These are phyloP conservation scores for Thymus mandschuricus DNA, from an alignment of 257 asterid species.

Conservation along the genomic window DNA sequence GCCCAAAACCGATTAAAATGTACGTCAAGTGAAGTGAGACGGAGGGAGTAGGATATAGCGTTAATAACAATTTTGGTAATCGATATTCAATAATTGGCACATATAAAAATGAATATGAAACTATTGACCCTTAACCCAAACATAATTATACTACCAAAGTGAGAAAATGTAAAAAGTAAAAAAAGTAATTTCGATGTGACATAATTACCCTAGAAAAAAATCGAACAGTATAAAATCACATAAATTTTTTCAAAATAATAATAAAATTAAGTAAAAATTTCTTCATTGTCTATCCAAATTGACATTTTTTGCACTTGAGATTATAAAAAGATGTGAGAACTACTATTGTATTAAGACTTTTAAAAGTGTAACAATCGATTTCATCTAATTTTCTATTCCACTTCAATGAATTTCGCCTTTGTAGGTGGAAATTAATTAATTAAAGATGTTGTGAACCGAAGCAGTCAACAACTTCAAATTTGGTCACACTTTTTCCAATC, in stretches of 20 bases:
- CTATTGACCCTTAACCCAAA: slow-evolving; percentile 3
- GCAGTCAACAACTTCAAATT: not conserved
- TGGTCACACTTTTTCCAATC: slow-evolving; percentile 15
- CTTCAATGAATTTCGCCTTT: slow-evolving; percentile 4
- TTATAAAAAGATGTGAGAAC: slow-evolving; percentile 20
- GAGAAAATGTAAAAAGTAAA: not conserved
- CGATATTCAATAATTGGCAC: slow-evolving; percentile 3
- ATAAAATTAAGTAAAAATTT: not conserved
- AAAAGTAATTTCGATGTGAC: not conserved
- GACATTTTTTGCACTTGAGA: slow-evolving; percentile 14
- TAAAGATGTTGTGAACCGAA: slow-evolving; percentile 29
- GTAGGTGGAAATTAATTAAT: not conserved
- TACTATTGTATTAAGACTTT: not conserved
- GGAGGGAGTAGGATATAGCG: too few relatives aligned
- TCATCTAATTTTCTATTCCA: not conserved
- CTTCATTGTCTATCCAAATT: slow-evolving; percentile 1
- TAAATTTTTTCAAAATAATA: too few relatives aligned
- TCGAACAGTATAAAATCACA: not conserved
- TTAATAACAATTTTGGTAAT: not conserved
- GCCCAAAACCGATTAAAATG: not conserved
- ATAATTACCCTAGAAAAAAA: not conserved
- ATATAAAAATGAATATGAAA: slow-evolving; percentile 12
- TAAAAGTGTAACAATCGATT: slow-evolving; percentile 20
- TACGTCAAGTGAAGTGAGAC: not conserved
- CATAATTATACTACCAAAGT: not conserved